phyloP scores from a whole-genome alignment of 495 filamentous ascomycete species.

The Penicillium turbatum region DNA sequence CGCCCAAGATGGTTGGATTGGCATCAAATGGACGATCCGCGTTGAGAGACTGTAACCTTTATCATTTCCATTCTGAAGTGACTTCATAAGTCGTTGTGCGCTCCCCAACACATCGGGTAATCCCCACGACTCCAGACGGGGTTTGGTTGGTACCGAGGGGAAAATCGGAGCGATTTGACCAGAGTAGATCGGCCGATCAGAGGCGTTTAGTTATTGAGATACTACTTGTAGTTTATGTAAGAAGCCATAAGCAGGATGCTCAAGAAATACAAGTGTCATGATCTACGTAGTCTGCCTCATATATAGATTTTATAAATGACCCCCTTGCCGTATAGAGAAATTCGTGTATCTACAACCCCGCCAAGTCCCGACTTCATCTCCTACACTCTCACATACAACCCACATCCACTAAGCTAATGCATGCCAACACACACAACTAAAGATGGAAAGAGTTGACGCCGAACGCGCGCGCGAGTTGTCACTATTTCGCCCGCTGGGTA shows the following conservation, averaged over 20 bases:
- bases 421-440: conserved; percentile 2
- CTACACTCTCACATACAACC: neutral
- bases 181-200: neutral
- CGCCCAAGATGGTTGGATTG: neutral
- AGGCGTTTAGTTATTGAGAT: neutral
- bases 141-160: conserved; percentile 6
- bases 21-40: neutral
- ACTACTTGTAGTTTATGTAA: too few species aligned
- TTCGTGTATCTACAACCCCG: neutral
- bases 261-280: too few species aligned
- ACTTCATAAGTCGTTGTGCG: neutral
- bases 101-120: neutral
- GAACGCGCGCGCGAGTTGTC: conserved; percentile 46
- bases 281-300: too few species aligned
- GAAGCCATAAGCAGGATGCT: too few species aligned
- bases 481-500: conserved; percentile 47
- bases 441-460: conserved; percentile 42
- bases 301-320: neutral
- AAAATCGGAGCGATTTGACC: conserved; percentile 1
- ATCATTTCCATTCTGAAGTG: too few species aligned
- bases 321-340: conserved; percentile 1
- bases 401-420: neutral
- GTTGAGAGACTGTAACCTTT: neutral
- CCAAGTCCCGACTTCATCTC: conserved; percentile 1
- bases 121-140: neutral